Percentiles rank a stretch among this genome's conserved stretches.
Conservation (phyloP, 2,329 filamentous ascomycete species). For the Neonectria punicea region DNA sequence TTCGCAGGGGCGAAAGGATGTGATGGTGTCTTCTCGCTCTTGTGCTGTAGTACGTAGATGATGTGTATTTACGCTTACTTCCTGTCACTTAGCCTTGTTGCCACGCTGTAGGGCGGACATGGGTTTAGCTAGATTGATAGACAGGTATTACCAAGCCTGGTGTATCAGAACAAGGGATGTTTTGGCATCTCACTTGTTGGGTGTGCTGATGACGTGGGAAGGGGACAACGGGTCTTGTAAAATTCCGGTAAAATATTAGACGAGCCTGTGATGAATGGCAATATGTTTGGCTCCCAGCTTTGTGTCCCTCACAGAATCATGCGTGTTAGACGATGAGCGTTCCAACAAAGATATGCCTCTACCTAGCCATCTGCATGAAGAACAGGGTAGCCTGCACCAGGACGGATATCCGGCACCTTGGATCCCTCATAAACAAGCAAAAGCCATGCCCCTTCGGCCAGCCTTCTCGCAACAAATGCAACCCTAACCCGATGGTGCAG, state of each 20-base stretch:
- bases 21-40: conserved; percentile 5
- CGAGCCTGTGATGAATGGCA: no score
- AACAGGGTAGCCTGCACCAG: neutral
- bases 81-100: no score
- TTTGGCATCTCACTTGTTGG: no score
- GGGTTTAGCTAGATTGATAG: no score
- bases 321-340: neutral
- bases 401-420: neutral
- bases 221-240: no score
- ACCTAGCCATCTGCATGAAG: neutral
- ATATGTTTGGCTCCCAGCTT: no score
- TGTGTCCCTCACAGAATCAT: no score
- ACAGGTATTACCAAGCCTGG: no score
- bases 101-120: no score
- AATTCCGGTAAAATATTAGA: no score
- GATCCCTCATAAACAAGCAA: neutral
- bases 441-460: neutral
- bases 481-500: neutral
- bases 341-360: neutral
- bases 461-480: neutral
- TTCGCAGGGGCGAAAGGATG: conserved; percentile 4
- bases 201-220: no score
- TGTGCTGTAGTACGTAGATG: neutral
- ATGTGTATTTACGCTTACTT: neutral
- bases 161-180: no score